Base-by-base conservation (phyloP, 257 asterid species). In the Nicotiana attenuata region DNA sequence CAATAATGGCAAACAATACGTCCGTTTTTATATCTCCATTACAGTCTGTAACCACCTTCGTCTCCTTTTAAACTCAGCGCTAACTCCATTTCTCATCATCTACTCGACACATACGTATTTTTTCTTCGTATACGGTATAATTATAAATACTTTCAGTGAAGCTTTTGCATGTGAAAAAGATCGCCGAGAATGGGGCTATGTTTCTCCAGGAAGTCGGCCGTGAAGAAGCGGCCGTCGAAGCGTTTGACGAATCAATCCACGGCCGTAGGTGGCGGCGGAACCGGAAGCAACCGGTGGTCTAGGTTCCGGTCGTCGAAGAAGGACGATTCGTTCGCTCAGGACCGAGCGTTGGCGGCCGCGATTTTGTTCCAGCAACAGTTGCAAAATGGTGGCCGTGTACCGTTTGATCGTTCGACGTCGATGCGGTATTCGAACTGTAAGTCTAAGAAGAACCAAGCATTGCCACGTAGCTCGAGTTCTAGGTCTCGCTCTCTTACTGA, bases 381-480 rank as follows among this genome's bases (percentile, higher is more conserved):
- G 88, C 94, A 89, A 90, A 90, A 88, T 77, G 90, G 92, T 38
- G 90, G 82, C 4, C 22, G 55, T 24, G 69, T 28, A 29, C 10
- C 91, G 84, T 96, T 94, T 77, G 97, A 94, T 83, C 89, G 98
- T 87, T 90, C 99, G 56, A 68, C 93, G 83, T 94, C 99, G 60
- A 81, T 88, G 91, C 88, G 96, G 90, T 93, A 88, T 84, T 86
- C 93, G 29, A 83, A 66, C 22, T 90, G 90, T 47, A 83, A 52
- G 50, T 88, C 90, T 68, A 93, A 80, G 89, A 91, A 56, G 19
- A 17, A 86, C 86, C 95, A 90, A 84, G 80, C 86, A 20, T 68
- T 94, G 87, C 93, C 96, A 28, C 88, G 99, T 81, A 85, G 97
- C 85, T 93, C 97, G 56, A 96, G 98, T 86, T 84, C 98, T 82